Percentiles rank a stretch among this genome's conserved stretches.
Evolutionary conservation across 768 basidiomycete genomes (phyloP).

Genomic region (Tylopilus sp.): DNA sequence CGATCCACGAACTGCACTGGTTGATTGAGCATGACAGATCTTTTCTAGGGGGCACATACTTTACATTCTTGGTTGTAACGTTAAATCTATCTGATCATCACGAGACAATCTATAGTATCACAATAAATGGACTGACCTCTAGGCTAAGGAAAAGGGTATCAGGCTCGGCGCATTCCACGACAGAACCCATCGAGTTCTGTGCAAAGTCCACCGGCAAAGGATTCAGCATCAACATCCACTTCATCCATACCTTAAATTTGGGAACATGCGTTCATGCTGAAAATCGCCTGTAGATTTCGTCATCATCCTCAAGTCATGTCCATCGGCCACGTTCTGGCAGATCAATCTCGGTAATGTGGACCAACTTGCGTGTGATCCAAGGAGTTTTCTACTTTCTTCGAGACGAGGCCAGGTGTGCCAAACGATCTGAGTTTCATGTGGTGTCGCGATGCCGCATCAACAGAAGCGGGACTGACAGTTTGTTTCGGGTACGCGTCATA

Average conservation of each 20-base stretch:
- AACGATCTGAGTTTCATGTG: conserved; percentile 62
- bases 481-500: too few species aligned
- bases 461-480: too few species aligned
- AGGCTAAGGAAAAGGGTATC: too few species aligned
- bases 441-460: too few species aligned
- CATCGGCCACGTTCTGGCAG: conserved; percentile 31
- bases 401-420: conserved; percentile 47
- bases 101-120: too few species aligned
- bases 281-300: conserved; percentile 59
- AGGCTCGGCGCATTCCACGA: not conserved
- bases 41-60: not conserved
- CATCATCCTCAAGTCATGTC: not conserved
- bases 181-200: conserved; percentile 38
- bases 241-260: conserved; percentile 59
- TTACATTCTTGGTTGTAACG: not conserved
- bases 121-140: too few species aligned
- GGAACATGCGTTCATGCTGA: conserved; percentile 62
- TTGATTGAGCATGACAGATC: conserved; percentile 29
- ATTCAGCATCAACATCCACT: conserved; percentile 51
- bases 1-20: conserved; percentile 35
- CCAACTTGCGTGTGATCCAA: conserved; percentile 52
- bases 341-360: conserved; percentile 55
- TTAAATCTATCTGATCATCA: too few species aligned
- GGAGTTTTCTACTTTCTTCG: conserved; percentile 51
- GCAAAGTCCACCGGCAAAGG: conserved; percentile 55